Evolutionary conservation across 106 monocot genomes (phyloP), one percentile per base, ranked within the genome.

Genomic region (Apostasia shenzhenica): DNA sequence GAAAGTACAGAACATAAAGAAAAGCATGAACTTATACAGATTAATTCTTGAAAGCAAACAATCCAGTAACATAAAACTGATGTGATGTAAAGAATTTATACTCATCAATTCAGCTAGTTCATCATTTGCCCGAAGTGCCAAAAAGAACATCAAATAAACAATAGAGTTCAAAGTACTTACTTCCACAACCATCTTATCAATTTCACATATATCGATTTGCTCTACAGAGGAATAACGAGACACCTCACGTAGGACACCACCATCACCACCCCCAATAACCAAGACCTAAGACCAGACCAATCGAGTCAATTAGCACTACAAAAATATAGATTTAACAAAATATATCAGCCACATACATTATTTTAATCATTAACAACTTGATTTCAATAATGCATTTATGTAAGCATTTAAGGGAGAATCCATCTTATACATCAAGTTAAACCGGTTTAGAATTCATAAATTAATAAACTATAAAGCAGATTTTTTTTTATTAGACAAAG

Each of bases 221-320:
- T 88, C 81, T 11, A 84, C 76, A 40, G 88, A 88, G 67, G 67
- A 40, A 63, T 84, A 81, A 0, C 88, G 76, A 14, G 81, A 79
- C 57, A 84, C 73, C 57, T 84, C 88, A 14, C 81, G 81, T 46
- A 88, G 78, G 9, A 88, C 88, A 11, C 81, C 88, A 71, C 84
- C 88, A 81, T 88, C 88, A 58, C 88, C 88, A 10, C 82, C 82
- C n/a, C 86, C 82, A 51, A 86, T 51, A 12, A 82, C 85, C 76
- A 86, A 76, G 4, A 86, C 85, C 85, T 86, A 74, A 59, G 76
- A 64, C 65, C 48, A 26, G 46, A 48, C 0, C 2, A 49, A 3
- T 48, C 26, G 48, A 65, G 26, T 8, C 7, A 50, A 50, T 50
- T 26, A 26, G 26, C 26, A 26, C 26, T 26, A 26, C 26, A 26